Conservation (phyloP, 2,329 filamentous ascomycete species). For the Xylariaceae sp. region DNA sequence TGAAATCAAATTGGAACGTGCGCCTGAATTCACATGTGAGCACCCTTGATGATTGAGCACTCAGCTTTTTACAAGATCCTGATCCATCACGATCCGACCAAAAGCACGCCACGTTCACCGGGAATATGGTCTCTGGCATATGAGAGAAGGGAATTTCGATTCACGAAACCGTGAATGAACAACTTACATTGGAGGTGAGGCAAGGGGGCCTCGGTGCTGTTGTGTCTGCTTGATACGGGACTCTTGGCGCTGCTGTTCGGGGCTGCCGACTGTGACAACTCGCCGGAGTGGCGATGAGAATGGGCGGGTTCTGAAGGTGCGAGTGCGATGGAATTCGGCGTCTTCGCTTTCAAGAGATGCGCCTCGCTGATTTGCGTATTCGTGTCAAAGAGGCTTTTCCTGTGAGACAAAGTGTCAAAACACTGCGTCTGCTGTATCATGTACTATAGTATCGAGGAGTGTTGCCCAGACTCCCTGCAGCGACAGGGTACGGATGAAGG, state of each 20-base stretch:
- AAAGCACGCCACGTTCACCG: conserved; percentile 1
- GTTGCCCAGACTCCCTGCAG: background rate
- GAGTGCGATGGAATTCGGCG: conserved; percentile 33
- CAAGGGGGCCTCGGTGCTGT: conserved; percentile 39
- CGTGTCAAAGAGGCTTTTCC: conserved; percentile 32
- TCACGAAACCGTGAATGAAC: conserved; percentile 10
- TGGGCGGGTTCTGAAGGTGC: conserved; percentile 30
- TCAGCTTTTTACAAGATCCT: background rate
- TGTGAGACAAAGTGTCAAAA: conserved; percentile 28
- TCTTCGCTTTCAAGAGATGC: conserved; percentile 34
- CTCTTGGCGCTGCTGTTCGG: conserved; percentile 25
- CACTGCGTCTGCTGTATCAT: conserved; percentile 13
- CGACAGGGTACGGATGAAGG: background rate
- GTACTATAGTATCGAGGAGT: background rate
- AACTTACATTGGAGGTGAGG: conserved; percentile 47
- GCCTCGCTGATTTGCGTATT: conserved; percentile 40
- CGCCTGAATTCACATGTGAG: conserved; percentile 32
- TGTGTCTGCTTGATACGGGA: conserved; percentile 21
- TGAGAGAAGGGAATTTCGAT: conserved; percentile 13
- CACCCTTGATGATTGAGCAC: conserved; percentile 19
- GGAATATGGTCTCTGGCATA: conserved; percentile 23
- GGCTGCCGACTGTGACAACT: conserved; percentile 24
- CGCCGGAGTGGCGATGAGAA: conserved; percentile 25
- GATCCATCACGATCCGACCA: conserved; percentile 3
- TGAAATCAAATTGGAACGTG: conserved; percentile 30